Base-by-base conservation (phyloP, 768 basidiomycete genomes). In the Gymnopilus junonius region DNA sequence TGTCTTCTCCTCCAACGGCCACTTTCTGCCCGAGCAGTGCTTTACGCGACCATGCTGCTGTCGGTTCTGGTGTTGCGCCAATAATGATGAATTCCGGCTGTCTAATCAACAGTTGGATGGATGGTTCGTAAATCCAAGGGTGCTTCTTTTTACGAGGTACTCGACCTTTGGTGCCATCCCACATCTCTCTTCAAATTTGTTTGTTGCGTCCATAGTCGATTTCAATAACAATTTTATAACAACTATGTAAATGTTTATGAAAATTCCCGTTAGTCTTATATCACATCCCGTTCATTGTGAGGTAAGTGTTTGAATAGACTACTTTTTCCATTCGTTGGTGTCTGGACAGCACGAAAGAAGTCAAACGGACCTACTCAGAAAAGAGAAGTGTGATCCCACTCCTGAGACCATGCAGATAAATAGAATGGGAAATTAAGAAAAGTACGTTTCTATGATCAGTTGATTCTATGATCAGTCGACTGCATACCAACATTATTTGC, bases 41-140 rank as follows among this genome's bases (percentile, higher is more conserved):
- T 68, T 73, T 70, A 77, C 76, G 75, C 78, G 75, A 80, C 84
- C 75, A 87, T 85, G 79, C 87, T 89, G 87, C 76, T 73, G 76
- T 84, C 87, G 89, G 89, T 91, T 91, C 89, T 91, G 89, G 87
- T 89, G 87, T 87, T 81, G 80, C 39, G 89, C 88, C 89, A 75
- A 90, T 62, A 91, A 59, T 55, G 63, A 88, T 55, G 79, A 50
- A 82, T 72, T 77, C 75, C 76, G 69, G 67, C 76, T 77, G 85
- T 76, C 82, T 80, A 82, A 87, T 85, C 82, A 85, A 75, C 83
- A 77, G 75, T 69, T 73, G 75, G 81, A 81, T 78, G 85, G 85
- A 79, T 79, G 73, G 75, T 72, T 50, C 72, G 70, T 69, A 71
- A 73, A 73, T 17, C 17, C 77, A 72, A 69, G 71, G 56, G 71